A percentile compares a stretch with the other conserved stretches of the same genome.
These are phyloP conservation scores for Neurospora sp. DNA, from an alignment of 495 filamentous ascomycete genomes.

Conservation along the genomic window DNA sequence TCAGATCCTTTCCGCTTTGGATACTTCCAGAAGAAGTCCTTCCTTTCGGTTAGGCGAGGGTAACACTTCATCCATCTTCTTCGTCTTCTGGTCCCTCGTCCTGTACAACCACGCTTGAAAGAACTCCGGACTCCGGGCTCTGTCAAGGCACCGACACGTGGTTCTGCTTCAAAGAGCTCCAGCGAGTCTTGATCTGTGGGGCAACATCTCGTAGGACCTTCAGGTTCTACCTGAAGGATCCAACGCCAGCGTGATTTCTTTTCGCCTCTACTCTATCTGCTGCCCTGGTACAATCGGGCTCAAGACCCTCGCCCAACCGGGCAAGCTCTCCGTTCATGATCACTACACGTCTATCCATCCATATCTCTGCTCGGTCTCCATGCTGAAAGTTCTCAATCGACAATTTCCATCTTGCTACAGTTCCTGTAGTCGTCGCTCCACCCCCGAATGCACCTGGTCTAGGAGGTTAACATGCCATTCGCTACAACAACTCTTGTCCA, in stretches of 20 bases:
- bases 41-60: not conserved
- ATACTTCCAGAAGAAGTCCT: not conserved
- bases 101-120: not conserved
- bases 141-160: not conserved
- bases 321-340: not conserved
- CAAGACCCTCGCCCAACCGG: not conserved
- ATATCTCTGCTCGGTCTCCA: not conserved
- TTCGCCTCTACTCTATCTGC: no score
- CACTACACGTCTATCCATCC: not conserved
- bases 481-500: not conserved
- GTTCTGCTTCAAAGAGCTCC: not conserved
- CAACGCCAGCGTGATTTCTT: no score
- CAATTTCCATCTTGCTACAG: fast-evolving
- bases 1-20: not conserved
- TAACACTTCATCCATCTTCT: not conserved
- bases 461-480: not conserved
- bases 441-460: not conserved
- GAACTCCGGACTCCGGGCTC: not conserved
- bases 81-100: not conserved
- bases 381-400: not conserved
- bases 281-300: not conserved
- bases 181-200: not conserved
- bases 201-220: not conserved
- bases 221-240: fast-evolving
- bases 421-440: fast-evolving